Evolutionary conservation across 805 yeast species (phyloP).

Genomic region (Ogataea neopini): DNA sequence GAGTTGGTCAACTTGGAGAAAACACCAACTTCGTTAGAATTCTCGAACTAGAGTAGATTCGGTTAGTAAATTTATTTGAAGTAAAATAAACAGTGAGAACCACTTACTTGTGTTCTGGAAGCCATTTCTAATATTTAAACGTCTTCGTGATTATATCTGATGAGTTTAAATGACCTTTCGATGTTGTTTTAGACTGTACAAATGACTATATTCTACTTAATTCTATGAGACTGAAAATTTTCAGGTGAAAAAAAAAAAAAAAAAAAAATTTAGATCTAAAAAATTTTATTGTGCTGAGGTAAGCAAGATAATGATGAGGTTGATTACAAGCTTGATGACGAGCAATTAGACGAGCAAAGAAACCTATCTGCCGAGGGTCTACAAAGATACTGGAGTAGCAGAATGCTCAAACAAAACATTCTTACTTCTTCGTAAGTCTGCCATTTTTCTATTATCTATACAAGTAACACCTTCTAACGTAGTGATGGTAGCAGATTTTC

Average conservation of each 20-base stretch:
- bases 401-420: too few relatives aligned
- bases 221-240: conserved; percentile 1
- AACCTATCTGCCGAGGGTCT: too few relatives aligned
- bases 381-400: too few relatives aligned
- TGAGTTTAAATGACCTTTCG: background rate
- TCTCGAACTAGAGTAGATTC: conserved; percentile 55
- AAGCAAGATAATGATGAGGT: too few relatives aligned
- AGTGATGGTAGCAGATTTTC: too few relatives aligned
- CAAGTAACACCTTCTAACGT: too few relatives aligned
- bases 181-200: background rate
- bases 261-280: conserved; percentile 2
- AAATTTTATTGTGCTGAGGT: conserved; percentile 1
- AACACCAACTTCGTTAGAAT: conserved; percentile 90
- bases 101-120: conserved; percentile 57
- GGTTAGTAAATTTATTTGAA: conserved; percentile 5
- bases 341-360: too few relatives aligned
- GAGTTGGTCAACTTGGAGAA: conserved; percentile 94
- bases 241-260: conserved; percentile 3
- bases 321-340: too few relatives aligned
- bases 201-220: background rate
- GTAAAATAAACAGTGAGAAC: background rate
- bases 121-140: conserved; percentile 45
- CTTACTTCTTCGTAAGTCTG: too few relatives aligned
- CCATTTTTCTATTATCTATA: too few relatives aligned
- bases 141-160: too few relatives aligned